Percentiles rank a stretch among this genome's conserved stretches.
phyloP scores from a whole-genome alignment of 1,284 basidiomycete genomes.

The Pholiota adiposa region DNA sequence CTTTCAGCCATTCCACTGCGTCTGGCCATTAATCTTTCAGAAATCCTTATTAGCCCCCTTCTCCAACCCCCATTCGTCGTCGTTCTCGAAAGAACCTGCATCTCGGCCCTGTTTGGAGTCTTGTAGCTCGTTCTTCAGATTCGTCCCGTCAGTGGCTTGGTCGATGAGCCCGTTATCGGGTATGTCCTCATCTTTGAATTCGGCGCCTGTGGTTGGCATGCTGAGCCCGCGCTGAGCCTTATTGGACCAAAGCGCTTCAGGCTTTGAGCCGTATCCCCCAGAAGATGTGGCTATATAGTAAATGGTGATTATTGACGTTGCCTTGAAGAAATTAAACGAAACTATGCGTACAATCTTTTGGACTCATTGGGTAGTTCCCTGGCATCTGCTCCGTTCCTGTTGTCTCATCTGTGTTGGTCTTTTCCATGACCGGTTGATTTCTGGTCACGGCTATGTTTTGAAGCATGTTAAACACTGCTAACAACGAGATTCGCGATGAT shows the following conservation, averaged over 20 bases:
- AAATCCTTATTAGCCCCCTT: constrained; percentile 22
- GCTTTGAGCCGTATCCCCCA: constrained; percentile 16
- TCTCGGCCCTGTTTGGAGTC: constrained; percentile 21
- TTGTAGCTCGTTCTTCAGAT: constrained; percentile 14
- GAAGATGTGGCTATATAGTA: constrained; percentile 13
- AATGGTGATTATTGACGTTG: not conserved
- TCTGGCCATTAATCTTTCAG: not conserved
- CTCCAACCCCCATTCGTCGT: constrained; percentile 21
- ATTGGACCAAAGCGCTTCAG: constrained; percentile 17
- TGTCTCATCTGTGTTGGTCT: constrained; percentile 5
- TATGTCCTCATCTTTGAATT: not conserved
- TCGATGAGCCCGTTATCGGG: constrained; percentile 18
- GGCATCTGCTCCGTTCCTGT: constrained; percentile 12
- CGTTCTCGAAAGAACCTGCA: not conserved
- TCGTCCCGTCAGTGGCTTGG: constrained; percentile 15
- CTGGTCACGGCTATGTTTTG: constrained; percentile 7
- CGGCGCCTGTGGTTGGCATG: constrained; percentile 3
- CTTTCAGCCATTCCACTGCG: too few species aligned
- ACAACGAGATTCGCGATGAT: too few species aligned
- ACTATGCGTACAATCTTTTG: constrained; percentile 8
- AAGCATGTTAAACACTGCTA: not conserved
- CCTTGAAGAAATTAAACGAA: not conserved
- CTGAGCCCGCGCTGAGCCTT: constrained; percentile 14
- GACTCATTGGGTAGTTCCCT: constrained; percentile 12
- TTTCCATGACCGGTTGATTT: constrained; percentile 15